A percentile compares a stretch with the other conserved stretches of the same genome.
phyloP scores from a whole-genome alignment of 441 rosid species.

The Theobroma grandiflorum region DNA sequence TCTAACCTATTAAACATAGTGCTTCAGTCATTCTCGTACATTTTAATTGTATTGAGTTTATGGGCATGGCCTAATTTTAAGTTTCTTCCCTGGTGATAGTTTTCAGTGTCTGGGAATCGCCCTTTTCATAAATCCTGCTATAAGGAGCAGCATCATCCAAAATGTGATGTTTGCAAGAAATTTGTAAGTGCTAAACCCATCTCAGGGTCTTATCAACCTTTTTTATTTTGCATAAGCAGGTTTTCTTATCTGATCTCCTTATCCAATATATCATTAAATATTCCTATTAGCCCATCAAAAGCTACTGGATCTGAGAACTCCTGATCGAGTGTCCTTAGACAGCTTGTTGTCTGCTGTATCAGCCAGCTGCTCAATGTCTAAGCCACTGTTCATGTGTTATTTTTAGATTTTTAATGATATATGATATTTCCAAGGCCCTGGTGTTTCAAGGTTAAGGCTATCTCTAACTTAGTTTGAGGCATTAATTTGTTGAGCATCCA shows the following conservation, averaged over 20 bases:
- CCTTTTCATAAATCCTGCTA: constrained; percentile 91
- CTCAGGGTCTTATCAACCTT: neutral
- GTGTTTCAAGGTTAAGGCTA: neutral
- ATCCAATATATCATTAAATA: neutral
- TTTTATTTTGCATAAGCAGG: neutral
- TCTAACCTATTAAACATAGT: constrained; percentile 8
- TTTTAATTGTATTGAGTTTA: neutral
- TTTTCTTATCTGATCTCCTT: neutral
- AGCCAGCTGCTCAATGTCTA: neutral
- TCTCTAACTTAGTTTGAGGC: neutral
- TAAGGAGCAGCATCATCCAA: constrained; percentile 85
- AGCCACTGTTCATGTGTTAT: constrained; percentile 1
- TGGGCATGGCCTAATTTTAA: constrained; percentile 25
- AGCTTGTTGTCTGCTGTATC: neutral
- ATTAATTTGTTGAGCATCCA: neutral
- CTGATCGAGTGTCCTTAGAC: neutral
- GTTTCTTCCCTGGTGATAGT: constrained; percentile 53
- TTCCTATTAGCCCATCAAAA: neutral
- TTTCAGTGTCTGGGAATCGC: constrained; percentile 76
- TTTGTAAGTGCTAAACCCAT: constrained; percentile 62
- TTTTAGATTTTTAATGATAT: neutral
- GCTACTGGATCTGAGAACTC: constrained; percentile 1
- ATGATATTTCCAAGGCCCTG: neutral
- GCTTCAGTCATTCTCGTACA: constrained; percentile 11
- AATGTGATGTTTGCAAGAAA: constrained; percentile 87